Evolutionary conservation across 306 rosid species (phyloP).

Genomic region (Gleditsia sinensis): DNA sequence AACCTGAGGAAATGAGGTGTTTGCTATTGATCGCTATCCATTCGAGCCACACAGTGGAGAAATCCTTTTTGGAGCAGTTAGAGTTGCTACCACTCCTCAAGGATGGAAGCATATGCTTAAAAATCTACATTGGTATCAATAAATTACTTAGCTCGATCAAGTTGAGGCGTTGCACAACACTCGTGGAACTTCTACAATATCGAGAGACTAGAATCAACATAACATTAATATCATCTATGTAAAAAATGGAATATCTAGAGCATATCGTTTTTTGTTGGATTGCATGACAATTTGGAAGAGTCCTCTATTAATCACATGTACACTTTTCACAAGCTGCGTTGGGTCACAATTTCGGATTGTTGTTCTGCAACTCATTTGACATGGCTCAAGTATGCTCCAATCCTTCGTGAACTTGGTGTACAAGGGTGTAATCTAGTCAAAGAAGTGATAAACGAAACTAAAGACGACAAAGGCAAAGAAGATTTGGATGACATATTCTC

Average conservation of each 20-base stretch:
- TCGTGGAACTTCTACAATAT: not conserved
- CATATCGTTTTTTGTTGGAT: accelerated
- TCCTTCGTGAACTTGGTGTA: too few relatives aligned
- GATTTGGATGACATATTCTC: not conserved
- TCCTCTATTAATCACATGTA: not conserved
- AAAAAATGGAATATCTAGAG: slow-evolving; percentile 2
- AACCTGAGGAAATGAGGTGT: too few relatives aligned
- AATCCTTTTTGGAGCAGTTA: not conserved
- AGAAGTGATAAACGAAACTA: not conserved
- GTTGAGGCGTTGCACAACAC: not conserved
- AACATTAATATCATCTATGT: not conserved
- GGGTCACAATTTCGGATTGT: accelerated
- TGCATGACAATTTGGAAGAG: not conserved
- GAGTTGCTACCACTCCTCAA: not conserved
- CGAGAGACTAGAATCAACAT: not conserved
- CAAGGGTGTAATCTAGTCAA: not conserved
- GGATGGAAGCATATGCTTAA: not conserved
- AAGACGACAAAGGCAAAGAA: not conserved
- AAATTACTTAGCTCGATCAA: not conserved
- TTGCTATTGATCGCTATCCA: not conserved
- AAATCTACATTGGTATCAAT: not conserved
- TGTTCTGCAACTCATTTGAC: too few relatives aligned
- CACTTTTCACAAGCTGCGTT: not conserved
- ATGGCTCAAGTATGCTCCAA: too few relatives aligned
- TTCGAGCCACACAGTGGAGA: not conserved